phyloP scores from a whole-genome alignment of 306 rosid species.

The Fagus sylvatica region DNA sequence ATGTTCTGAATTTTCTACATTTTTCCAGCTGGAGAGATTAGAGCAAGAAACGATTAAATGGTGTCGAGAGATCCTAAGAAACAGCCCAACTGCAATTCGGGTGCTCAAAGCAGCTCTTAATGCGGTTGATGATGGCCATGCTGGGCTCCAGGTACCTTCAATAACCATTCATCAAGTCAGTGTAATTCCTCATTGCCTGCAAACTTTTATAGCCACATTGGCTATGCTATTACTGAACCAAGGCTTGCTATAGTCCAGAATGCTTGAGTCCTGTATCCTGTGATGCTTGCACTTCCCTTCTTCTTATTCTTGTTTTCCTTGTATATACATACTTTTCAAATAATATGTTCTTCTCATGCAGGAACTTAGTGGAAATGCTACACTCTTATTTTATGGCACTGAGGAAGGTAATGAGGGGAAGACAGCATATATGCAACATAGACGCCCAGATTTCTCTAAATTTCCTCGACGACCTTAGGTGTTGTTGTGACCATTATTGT shows the following conservation, averaged over 20 bases:
- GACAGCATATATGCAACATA: constrained; percentile 59
- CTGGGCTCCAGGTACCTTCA: constrained; percentile 78
- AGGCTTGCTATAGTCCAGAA: neutral
- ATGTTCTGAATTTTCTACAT: constrained; percentile 12
- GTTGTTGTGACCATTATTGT: neutral
- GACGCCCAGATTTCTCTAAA: constrained; percentile 78
- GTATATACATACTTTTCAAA: neutral
- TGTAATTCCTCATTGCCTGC: neutral
- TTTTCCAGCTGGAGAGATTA: constrained; percentile 55
- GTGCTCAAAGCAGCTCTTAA: constrained; percentile 84
- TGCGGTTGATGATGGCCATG: constrained; percentile 92
- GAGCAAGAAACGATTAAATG: constrained; percentile 89
- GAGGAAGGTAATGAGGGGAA: constrained; percentile 81
- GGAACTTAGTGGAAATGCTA: constrained; percentile 83
- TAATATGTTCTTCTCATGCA: constrained; percentile 20
- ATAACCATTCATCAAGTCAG: neutral
- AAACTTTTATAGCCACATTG: neutral
- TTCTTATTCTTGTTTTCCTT: neutral
- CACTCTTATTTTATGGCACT: constrained; percentile 71
- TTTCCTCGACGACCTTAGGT: constrained; percentile 55
- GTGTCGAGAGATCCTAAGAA: constrained; percentile 83
- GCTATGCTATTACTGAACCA: neutral
- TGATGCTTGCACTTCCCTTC: neutral
- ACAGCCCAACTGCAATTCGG: constrained; percentile 88
- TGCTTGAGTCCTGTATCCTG: neutral